Evolutionary conservation across 345 rosid species (phyloP), one percentile per base, ranked within the genome.

Genomic region (Sonneratia alba): DNA sequence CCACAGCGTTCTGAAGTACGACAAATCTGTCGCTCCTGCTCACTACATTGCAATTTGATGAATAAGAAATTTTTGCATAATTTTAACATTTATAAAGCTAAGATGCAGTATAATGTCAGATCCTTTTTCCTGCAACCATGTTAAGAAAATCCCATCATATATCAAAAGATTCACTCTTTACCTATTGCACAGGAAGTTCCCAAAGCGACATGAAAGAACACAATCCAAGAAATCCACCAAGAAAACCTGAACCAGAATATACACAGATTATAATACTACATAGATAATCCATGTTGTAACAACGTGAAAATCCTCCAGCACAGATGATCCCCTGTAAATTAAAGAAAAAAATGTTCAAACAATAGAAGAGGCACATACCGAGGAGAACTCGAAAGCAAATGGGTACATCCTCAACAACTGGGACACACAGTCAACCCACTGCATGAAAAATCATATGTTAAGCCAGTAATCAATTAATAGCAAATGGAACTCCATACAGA

Each of bases 381-480:
- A 79, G 70, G 97, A 91, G 83, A 90, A 95, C 84, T 95, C 97
- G 57, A 95, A 95, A 62, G 99, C 97, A 77, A 84, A 87, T 18
- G 99, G 99, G 85, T 95, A 92, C 88, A 95, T 90, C 79, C 99
- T 86, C 81, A 87, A 71, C 65, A 95, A 73, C 74, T 95, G 99
- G 0, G 98, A 89, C 57, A 95, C 88, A 73, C 99, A 92, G 77
- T 95, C 99, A 83, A 95, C 85, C 98, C 98, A 94, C 98, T 94
- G 95, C 90, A 88, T 43, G 79, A 78, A 4, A 65, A 68, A 72
- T 24, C 16, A 43, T 66, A 40, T 34, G 34, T 14, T 10, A 69
- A 71, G 71, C 72, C 40, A 32, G 45, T 64, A 38, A 53, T 70
- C 9, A 57, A 62, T 18, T 69, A 53, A 36, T 49, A 6, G 57